Evolutionary conservation across 1,139 yeast genomes (phyloP).

Genomic region (Blastobotrys serpentis): DNA sequence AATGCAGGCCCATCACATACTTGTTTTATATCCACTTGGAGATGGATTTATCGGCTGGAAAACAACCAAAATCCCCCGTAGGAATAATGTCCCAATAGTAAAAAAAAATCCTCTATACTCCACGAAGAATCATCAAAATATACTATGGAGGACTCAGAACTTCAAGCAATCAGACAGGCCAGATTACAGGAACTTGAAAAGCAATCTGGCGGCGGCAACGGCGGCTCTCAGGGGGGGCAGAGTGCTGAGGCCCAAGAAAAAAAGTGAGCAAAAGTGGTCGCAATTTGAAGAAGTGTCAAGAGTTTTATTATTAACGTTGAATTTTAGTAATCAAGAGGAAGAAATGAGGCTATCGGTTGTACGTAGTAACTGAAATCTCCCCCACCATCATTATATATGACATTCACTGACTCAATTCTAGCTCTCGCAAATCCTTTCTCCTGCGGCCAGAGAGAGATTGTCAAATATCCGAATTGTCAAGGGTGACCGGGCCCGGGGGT

Average conservation of each 20-base stretch:
- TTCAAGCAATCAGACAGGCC: slow-evolving; percentile 86
- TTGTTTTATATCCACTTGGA: too few relatives aligned
- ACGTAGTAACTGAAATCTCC: slow-evolving; percentile 9
- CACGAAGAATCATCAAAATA: too few relatives aligned
- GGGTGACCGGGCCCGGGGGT: slow-evolving; percentile 82
- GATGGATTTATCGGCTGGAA: too few relatives aligned
- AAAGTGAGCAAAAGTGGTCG: slow-evolving; percentile 9
- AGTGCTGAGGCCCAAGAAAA: slow-evolving; percentile 13
- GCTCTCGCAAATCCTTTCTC: slow-evolving; percentile 70
- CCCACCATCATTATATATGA: slow-evolving; percentile 32
- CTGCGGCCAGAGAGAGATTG: slow-evolving; percentile 83
- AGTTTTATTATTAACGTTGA: background rate
- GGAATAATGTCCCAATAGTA: background rate
- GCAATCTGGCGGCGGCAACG: slow-evolving; percentile 38
- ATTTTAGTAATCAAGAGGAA: slow-evolving; percentile 28
- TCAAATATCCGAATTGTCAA: slow-evolving; percentile 85
- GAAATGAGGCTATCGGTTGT: slow-evolving; percentile 40
- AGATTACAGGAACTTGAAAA: slow-evolving; percentile 78
- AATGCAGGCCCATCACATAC: too few relatives aligned
- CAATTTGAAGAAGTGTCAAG: background rate
- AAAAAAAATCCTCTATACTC: too few relatives aligned
- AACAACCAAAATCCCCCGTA: too few relatives aligned
- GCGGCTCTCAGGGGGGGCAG: slow-evolving; percentile 9
- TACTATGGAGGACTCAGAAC: slow-evolving; percentile 62
- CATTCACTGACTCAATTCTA: slow-evolving; percentile 32